phyloP scores from a whole-genome alignment of 768 basidiomycete genomes.

The Boletus sp. region DNA sequence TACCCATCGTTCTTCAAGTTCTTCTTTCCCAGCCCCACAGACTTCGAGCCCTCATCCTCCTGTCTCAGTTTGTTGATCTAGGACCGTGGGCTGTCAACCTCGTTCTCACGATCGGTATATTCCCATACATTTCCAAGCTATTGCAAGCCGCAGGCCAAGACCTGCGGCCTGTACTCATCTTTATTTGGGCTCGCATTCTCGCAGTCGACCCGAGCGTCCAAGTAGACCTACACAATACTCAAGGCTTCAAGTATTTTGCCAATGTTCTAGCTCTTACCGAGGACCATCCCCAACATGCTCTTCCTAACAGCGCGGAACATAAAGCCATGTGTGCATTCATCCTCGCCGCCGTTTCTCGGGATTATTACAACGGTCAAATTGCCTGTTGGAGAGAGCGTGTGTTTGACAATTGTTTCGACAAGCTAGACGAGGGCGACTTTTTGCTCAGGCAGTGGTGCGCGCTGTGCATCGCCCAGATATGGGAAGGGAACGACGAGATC shows the following conservation, averaged over 20 bases:
- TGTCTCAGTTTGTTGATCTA: constrained; percentile 96
- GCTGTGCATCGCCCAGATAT: constrained; percentile 91
- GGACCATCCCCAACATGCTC: constrained; percentile 49
- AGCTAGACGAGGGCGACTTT: constrained; percentile 88
- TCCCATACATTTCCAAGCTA: constrained; percentile 96
- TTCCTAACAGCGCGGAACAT: constrained; percentile 95
- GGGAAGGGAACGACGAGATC: constrained; percentile 90
- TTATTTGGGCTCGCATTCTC: constrained; percentile 97
- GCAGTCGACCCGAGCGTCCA: constrained; percentile 96
- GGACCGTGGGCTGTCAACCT: constrained; percentile 99
- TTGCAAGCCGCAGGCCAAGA: constrained; percentile 94
- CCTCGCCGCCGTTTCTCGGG: constrained; percentile 85
- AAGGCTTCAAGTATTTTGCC: constrained; percentile 85
- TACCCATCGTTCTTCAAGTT: constrained; percentile 97
- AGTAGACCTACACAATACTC: constrained; percentile 77
- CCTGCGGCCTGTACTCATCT: constrained; percentile 95
- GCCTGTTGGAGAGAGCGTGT: constrained; percentile 81
- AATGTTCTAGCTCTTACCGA: constrained; percentile 69
- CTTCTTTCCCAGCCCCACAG: constrained; percentile 95
- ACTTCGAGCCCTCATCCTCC: constrained; percentile 88
- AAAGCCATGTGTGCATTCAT: constrained; percentile 99
- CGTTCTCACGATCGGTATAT: constrained; percentile 94
- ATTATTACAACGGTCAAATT: constrained; percentile 81
- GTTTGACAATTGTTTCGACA: constrained; percentile 83
- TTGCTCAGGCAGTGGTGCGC: constrained; percentile 92